Evolutionary conservation across 257 asterid genomes (phyloP).

Genomic region (Petunia secreta): DNA sequence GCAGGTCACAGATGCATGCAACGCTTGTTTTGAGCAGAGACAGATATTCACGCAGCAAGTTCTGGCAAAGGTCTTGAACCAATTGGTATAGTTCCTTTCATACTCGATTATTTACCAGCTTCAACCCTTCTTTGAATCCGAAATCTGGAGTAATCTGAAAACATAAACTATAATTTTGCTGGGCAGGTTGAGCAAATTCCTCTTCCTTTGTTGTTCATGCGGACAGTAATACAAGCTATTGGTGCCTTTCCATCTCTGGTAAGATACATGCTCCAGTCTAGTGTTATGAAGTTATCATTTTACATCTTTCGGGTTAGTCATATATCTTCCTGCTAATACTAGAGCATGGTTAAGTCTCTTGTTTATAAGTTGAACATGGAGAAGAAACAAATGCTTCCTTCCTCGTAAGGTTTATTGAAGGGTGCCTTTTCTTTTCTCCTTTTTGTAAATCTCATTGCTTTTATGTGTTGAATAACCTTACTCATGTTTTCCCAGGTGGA

Average conservation of each 20-base stretch:
- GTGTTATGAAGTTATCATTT: not conserved
- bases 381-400: slow-evolving; percentile 3
- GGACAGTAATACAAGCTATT: slow-evolving; percentile 94
- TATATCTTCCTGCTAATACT: slow-evolving; percentile 14
- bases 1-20: slow-evolving; percentile 99
- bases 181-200: slow-evolving; percentile 98
- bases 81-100: slow-evolving; percentile 63
- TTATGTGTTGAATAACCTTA: slow-evolving; percentile 11
- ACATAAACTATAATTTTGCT: slow-evolving; percentile 23
- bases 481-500: slow-evolving; percentile 63
- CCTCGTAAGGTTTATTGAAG: not conserved
- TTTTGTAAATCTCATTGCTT: not conserved
- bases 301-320: slow-evolving; percentile 12
- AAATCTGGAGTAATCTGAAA: slow-evolving; percentile 16
- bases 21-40: slow-evolving; percentile 92
- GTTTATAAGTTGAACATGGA: not conserved
- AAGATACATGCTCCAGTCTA: slow-evolving; percentile 32
- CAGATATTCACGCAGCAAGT: slow-evolving; percentile 90
- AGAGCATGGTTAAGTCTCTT: slow-evolving; percentile 20
- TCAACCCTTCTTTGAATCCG: not conserved
- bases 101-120: slow-evolving; percentile 11
- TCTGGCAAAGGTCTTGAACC: slow-evolving; percentile 94
- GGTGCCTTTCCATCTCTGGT: slow-evolving; percentile 98
- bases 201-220: slow-evolving; percentile 93
- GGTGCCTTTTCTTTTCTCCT: not conserved